Evolutionary conservation across 352 stramenopile genomes (phyloP).

Genomic region (Phytophthora agathidicida): DNA sequence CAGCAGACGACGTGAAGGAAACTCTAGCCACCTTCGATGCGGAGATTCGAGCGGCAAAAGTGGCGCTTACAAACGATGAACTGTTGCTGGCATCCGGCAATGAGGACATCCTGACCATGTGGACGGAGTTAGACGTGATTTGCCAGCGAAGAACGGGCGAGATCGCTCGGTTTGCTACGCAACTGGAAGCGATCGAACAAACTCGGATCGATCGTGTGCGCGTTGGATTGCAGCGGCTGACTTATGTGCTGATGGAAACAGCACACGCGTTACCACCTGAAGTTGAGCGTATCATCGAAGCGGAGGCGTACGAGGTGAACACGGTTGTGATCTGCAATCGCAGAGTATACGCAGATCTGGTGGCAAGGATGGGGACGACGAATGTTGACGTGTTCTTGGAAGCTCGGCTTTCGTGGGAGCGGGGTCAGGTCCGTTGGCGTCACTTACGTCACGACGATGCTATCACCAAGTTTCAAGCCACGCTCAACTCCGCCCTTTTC

Average conservation of each 20-base stretch:
- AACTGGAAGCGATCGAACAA: conserved; percentile 63
- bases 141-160: conserved; percentile 51
- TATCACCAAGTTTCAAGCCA: conserved; percentile 60
- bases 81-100: conserved; percentile 48
- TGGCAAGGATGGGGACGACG: conserved; percentile 64
- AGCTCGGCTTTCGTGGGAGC: conserved; percentile 69
- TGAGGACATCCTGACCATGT: conserved; percentile 43
- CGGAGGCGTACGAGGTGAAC: conserved; percentile 80
- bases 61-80: conserved; percentile 35
- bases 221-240: conserved; percentile 47
- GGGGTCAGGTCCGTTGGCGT: conserved; percentile 67
- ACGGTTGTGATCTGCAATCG: conserved; percentile 84
- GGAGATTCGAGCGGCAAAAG: conserved; percentile 22
- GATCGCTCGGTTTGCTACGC: conserved; percentile 46
- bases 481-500: conserved; percentile 67
- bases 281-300: conserved; percentile 78
- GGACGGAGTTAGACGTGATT: conserved; percentile 43
- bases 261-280: conserved; percentile 64
- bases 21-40: conserved; percentile 46
- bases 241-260: conserved; percentile 65
- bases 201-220: conserved; percentile 51
- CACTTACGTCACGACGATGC: conserved; percentile 78
- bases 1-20: conserved; percentile 67
- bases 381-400: conserved; percentile 74
- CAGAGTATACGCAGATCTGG: conserved; percentile 71